Percentiles rank a stretch among this genome's conserved stretches.
phyloP scores from a whole-genome alignment of 2,329 filamentous ascomycete genomes.

The Colletotrichum spinosum region DNA sequence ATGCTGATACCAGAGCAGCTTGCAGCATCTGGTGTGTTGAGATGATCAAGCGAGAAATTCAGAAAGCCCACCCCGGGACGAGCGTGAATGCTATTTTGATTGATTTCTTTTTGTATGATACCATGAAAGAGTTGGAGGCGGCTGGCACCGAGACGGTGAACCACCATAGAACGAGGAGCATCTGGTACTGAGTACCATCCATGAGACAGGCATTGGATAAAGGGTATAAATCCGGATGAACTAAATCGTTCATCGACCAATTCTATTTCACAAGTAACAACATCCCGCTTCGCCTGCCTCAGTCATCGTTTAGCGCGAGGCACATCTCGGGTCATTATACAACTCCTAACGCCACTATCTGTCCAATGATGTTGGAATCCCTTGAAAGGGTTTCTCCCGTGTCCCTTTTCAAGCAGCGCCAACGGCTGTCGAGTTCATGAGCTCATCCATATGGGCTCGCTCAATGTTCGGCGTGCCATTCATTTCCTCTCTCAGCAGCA shows the following conservation, averaged over 20 bases:
- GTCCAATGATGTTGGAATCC: too few species aligned
- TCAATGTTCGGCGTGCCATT: conserved; percentile 66
- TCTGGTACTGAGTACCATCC: conserved; percentile 79
- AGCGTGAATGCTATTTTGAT: conserved; percentile 90
- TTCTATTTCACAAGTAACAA: conserved; percentile 12
- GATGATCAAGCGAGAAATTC: conserved; percentile 84
- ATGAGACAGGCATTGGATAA: neutral
- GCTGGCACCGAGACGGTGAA: conserved; percentile 72
- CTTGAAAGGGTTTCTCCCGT: too few species aligned
- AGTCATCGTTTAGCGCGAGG: neutral
- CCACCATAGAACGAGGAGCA: conserved; percentile 91
- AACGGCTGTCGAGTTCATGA: conserved; percentile 63
- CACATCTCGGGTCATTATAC: neutral
- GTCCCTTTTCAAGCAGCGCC: conserved; percentile 42
- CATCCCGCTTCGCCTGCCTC: conserved; percentile 9
- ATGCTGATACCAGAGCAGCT: conserved; percentile 56
- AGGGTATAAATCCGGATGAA: conserved; percentile 15
- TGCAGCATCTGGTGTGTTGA: conserved; percentile 98
- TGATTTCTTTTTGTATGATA: conserved; percentile 97
- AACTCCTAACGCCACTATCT: conserved; percentile 20
- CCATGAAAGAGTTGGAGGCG: conserved; percentile 86
- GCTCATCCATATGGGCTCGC: conserved; percentile 80
- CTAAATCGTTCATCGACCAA: neutral
- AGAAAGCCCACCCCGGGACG: conserved; percentile 76
- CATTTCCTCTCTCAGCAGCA: conserved; percentile 79